These are phyloP conservation scores for Chrysoporthe austroafricana DNA, from an alignment of 2,329 filamentous ascomycete genomes.

Conservation along the genomic window DNA sequence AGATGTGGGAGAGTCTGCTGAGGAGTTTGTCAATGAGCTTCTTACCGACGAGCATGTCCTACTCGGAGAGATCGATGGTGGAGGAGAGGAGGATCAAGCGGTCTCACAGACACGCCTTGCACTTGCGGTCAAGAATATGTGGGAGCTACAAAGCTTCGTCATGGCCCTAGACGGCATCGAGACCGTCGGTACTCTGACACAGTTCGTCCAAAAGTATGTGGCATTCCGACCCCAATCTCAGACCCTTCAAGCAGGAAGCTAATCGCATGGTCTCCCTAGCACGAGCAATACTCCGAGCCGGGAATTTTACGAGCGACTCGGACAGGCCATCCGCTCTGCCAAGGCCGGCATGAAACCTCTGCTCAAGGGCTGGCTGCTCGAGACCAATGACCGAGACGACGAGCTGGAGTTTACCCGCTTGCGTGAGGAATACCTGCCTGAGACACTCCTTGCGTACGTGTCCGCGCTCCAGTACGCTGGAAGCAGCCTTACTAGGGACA, in stretches of 20 bases:
- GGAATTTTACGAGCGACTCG: slow-evolving; percentile 59
- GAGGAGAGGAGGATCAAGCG: slow-evolving; percentile 38
- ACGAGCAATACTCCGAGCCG: slow-evolving; percentile 42
- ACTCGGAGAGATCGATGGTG: slow-evolving; percentile 31
- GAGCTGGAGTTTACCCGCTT: slow-evolving; percentile 70
- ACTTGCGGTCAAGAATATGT: slow-evolving; percentile 50
- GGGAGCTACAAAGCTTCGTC: slow-evolving; percentile 71
- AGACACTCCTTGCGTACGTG: slow-evolving; percentile 83
- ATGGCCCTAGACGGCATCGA: slow-evolving; percentile 70
- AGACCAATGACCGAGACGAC: slow-evolving; percentile 56
- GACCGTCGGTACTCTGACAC: slow-evolving; percentile 62
- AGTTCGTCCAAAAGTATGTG: slow-evolving; percentile 56
- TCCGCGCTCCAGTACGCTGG: slow-evolving; percentile 80
- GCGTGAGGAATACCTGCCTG: slow-evolving; percentile 80
- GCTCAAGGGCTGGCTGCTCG: slow-evolving; percentile 66
- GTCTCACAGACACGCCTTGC: slow-evolving; percentile 54
- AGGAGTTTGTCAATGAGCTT: slow-evolving; percentile 46
- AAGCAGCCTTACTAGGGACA: slow-evolving; percentile 72
- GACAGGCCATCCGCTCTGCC: slow-evolving; percentile 55
- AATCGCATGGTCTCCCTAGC: slow-evolving; percentile 37
- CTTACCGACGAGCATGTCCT: slow-evolving; percentile 35
- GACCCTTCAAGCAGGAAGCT: slow-evolving; percentile 29
- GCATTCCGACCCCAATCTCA: too few species aligned
- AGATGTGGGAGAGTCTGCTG: slow-evolving; percentile 44
- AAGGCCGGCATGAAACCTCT: slow-evolving; percentile 63